phyloP scores from a whole-genome alignment of 2,329 filamentous ascomycete species.

The Neurospora crassa region DNA sequence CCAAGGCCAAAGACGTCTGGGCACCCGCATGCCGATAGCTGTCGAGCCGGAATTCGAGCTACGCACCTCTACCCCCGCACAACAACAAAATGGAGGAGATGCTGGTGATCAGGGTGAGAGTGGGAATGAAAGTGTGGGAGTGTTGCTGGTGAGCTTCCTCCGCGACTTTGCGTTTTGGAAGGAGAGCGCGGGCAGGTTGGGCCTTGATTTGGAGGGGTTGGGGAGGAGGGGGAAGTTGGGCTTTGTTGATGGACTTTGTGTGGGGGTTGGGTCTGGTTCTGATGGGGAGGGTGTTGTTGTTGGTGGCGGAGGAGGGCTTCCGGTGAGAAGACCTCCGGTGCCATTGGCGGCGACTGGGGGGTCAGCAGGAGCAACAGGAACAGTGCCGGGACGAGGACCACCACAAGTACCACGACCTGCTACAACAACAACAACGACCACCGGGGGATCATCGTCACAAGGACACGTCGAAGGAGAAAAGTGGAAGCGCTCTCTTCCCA shows the following conservation, averaged over 20 bases:
- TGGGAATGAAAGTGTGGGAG: constrained; percentile 28
- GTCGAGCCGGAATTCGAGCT: not conserved
- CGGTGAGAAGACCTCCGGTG: constrained; percentile 4
- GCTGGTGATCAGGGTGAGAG: not conserved
- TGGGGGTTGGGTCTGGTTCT: constrained; percentile 34
- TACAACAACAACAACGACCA: not conserved
- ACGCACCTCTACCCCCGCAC: not conserved
- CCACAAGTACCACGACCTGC: not conserved
- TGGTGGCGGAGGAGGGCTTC: constrained; percentile 7
- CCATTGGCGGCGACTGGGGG: not conserved
- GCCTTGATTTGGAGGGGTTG: constrained; percentile 59
- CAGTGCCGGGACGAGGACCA: not conserved
- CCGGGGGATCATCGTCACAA: not conserved
- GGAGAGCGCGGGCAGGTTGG: constrained; percentile 58
- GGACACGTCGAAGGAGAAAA: constrained; percentile 4
- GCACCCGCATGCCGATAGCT: not conserved
- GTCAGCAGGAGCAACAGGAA: constrained; percentile 1
- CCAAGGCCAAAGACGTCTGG: constrained; percentile 17
- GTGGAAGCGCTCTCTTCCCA: constrained; percentile 19
- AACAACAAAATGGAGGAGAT: not conserved
- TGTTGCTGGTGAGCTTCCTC: constrained; percentile 78
- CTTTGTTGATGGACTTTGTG: constrained; percentile 66
- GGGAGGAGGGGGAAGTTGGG: constrained; percentile 49
- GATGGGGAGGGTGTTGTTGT: not conserved
- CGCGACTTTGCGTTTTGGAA: constrained; percentile 72